These are phyloP conservation scores for Ceratocystis alfenasii DNA, from an alignment of 2,329 filamentous ascomycete genomes.

Conservation along the genomic window DNA sequence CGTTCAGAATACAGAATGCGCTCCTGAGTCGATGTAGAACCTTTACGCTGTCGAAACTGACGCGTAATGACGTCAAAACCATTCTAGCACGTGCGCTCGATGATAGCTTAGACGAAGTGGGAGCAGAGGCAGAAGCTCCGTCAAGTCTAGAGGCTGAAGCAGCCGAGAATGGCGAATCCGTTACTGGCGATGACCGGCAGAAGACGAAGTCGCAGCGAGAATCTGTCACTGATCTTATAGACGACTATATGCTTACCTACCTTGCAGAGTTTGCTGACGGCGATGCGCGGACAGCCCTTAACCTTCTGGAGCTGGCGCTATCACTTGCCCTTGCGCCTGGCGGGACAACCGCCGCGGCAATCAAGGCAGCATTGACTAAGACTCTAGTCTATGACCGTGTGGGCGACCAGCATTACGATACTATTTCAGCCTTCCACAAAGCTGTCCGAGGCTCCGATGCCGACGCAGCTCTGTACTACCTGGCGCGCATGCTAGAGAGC, in stretches of 20 bases:
- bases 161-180: neutral
- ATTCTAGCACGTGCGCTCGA: conserved; percentile 68
- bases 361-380: conserved; percentile 76
- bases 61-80: conserved; percentile 54
- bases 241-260: conserved; percentile 66
- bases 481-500: conserved; percentile 88
- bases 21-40: conserved; percentile 81
- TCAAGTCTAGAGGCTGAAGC: neutral
- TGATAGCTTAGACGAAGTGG: conserved; percentile 26
- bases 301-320: conserved; percentile 80
- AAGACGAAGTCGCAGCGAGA: neutral
- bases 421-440: conserved; percentile 94
- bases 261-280: conserved; percentile 81
- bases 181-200: neutral
- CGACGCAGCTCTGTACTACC: conserved; percentile 85
- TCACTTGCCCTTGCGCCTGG: conserved; percentile 51
- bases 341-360: conserved; percentile 56
- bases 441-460: conserved; percentile 77
- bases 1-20: conserved; percentile 81
- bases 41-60: conserved; percentile 71
- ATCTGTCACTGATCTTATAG: conserved; percentile 42
- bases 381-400: conserved; percentile 90
- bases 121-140: neutral
- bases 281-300: conserved; percentile 84
- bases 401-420: conserved; percentile 95